Base-by-base conservation (phyloP, 2,329 filamentous ascomycete species). In the Onygenales sp. region DNA sequence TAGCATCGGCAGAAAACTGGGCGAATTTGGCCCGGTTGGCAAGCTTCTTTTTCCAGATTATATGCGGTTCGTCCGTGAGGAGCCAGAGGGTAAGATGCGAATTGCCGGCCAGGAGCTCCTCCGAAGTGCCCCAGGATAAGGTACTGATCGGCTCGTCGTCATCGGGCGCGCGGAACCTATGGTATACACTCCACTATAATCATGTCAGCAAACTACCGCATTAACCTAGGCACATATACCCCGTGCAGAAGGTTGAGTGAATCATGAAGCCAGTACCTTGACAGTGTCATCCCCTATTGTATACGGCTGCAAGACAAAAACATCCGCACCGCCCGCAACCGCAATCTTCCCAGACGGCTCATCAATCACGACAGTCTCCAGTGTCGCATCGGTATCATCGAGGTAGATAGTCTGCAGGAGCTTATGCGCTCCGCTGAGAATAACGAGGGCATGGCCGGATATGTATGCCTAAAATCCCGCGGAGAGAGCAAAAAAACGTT, bases 361-460 rank as follows among this genome's bases (percentile, higher is more conserved):
- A 64, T 97, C 88, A 57, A 97, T 81, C 33, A 83, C 80, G 58
- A 97, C 82, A 32, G 89, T 86, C 58, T 89, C 81, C 32, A 97
- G 77, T 27, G 83, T 77, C 13, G 75, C 56, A 38, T 43, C 69
- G 43, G 78, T 75, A 59, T 88, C 82, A 64, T 94, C 87, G 64
- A 93, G 84, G 73, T 95, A 95, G 60, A 95, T 86, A 3, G 91
- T 96, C 70, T 98, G 93, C 36, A 95, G 72, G 58, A 96, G 81
- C 52, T 81, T 81, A 57, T 85, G 78, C 51, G 87, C 81, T 50
- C 83, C 86, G 64, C 82, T 80, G 61, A 97, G 83, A 63, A 98
- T 85, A 51, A 93, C 83, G 59, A 97, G 82, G 57, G 89, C 89
- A 70, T 86, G 87, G 64, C 92, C 92, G 56, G 88, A 93, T 60